These are phyloP conservation scores for Eucalyptus victrix DNA, from an alignment of 345 rosid genomes.

Conservation along the genomic window DNA sequence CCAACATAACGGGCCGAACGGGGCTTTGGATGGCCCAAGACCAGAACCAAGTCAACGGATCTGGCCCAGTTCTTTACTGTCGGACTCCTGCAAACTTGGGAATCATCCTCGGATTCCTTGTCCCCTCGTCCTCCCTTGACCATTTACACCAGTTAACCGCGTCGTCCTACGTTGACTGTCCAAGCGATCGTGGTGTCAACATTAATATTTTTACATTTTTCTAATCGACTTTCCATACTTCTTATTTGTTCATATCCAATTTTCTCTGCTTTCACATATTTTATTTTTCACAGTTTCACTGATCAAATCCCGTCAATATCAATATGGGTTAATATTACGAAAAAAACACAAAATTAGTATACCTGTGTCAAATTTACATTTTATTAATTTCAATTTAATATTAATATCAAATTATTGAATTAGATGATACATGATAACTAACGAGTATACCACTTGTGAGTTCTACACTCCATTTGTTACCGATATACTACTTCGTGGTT, in stretches of 20 bases:
- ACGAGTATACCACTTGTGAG: no score
- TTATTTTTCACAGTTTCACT: not conserved
- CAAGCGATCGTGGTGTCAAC: rapidly evolving
- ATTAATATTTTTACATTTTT: not conserved
- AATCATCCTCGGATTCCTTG: not conserved
- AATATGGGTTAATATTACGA: no score
- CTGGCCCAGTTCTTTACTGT: not conserved
- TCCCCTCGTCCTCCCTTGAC: not conserved
- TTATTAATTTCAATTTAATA: no score
- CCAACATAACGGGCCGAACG: not conserved
- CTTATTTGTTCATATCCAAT: not conserved
- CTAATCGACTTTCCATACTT: not conserved
- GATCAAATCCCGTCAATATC: not conserved
- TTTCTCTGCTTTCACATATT: not conserved
- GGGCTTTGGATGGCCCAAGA: not conserved
- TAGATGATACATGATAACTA: rapidly evolving
- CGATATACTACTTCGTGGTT: no score
- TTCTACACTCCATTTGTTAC: no score
- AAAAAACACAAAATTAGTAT: no score
- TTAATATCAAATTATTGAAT: no score
- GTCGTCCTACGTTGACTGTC: not conserved
- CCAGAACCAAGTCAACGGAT: not conserved
- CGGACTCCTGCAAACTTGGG: not conserved
- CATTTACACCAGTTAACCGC: not conserved
- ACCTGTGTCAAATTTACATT: rapidly evolving